Conservation (phyloP, 257 asterid genomes). For the Paulownia fortunei region DNA sequence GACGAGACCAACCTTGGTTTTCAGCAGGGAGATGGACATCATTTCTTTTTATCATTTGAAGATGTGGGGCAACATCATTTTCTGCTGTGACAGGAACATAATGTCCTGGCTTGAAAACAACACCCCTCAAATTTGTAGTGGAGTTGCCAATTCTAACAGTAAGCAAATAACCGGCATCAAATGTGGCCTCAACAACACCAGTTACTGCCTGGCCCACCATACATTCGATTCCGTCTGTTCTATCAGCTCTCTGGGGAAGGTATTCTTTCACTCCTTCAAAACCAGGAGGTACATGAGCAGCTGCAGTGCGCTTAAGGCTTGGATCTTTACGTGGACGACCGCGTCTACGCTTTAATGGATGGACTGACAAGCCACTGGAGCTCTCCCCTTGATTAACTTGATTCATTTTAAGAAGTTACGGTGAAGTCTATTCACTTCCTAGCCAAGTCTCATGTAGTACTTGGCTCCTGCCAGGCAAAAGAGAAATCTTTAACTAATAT, state of each 20-base stretch:
- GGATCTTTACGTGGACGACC: slow-evolving; percentile 63
- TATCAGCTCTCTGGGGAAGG: slow-evolving; percentile 38
- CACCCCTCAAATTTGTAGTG: slow-evolving; percentile 64
- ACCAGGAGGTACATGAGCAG: slow-evolving; percentile 46
- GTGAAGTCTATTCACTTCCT: not conserved
- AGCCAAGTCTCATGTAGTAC: not conserved
- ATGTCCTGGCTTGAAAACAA: slow-evolving; percentile 89
- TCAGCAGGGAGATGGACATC: slow-evolving; percentile 47
- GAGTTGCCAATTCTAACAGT: slow-evolving; percentile 77
- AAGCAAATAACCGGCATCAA: slow-evolving; percentile 86
- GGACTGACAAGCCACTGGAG: slow-evolving; percentile 42
- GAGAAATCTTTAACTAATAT: not conserved
- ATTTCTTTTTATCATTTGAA: slow-evolving; percentile 69
- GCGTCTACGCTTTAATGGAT: slow-evolving; percentile 49
- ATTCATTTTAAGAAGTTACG: slow-evolving; percentile 38
- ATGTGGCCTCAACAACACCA: slow-evolving; percentile 88
- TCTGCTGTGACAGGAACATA: slow-evolving; percentile 71
- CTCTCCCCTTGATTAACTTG: slow-evolving; percentile 48
- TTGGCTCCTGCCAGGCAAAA: slow-evolving; percentile 31
- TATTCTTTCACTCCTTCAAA: slow-evolving; percentile 45
- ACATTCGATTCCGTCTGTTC: slow-evolving; percentile 34
- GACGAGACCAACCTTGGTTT: slow-evolving; percentile 39
- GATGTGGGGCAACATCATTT: slow-evolving; percentile 86
- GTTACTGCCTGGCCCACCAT: slow-evolving; percentile 79
- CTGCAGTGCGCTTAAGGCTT: slow-evolving; percentile 33